Evolutionary conservation across 352 stramenopile species (phyloP).

Genomic region (Aphanomyces cochlioides): DNA sequence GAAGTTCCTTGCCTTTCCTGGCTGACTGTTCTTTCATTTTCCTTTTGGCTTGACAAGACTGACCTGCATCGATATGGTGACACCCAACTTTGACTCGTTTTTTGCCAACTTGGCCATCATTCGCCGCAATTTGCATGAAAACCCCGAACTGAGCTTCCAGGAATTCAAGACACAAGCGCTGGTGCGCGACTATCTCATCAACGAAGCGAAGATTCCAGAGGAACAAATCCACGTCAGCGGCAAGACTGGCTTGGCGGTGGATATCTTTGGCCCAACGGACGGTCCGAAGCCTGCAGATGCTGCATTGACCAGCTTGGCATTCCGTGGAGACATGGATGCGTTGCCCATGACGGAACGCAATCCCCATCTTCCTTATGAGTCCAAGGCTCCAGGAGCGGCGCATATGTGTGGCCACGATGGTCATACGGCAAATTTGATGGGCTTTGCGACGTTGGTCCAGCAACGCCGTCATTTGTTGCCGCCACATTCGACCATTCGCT

Average conservation of each 20-base stretch:
- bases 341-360: slow-evolving; percentile 88
- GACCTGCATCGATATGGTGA: background rate
- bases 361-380: slow-evolving; percentile 72
- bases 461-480: slow-evolving; percentile 64
- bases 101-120: slow-evolving; percentile 30
- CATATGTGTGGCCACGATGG: slow-evolving; percentile 96
- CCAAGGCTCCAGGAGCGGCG: slow-evolving; percentile 45
- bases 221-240: slow-evolving; percentile 74
- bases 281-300: background rate
- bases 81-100: slow-evolving; percentile 9
- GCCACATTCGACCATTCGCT: slow-evolving; percentile 70
- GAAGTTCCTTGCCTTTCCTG: no score
- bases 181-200: slow-evolving; percentile 80
- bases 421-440: slow-evolving; percentile 92
- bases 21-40: no score
- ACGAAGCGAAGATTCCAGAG: slow-evolving; percentile 64
- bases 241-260: slow-evolving; percentile 83
- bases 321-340: slow-evolving; percentile 96
- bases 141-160: slow-evolving; percentile 90
- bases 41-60: no score
- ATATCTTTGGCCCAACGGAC: slow-evolving; percentile 49
- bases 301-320: slow-evolving; percentile 72
- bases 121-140: slow-evolving; percentile 81
- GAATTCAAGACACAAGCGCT: slow-evolving; percentile 85
- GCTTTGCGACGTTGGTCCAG: slow-evolving; percentile 72